Percentiles rank a stretch among this genome's conserved stretches.
Conservation (phyloP, 2,329 filamentous ascomycete species). For the Diaporthe sp. region DNA sequence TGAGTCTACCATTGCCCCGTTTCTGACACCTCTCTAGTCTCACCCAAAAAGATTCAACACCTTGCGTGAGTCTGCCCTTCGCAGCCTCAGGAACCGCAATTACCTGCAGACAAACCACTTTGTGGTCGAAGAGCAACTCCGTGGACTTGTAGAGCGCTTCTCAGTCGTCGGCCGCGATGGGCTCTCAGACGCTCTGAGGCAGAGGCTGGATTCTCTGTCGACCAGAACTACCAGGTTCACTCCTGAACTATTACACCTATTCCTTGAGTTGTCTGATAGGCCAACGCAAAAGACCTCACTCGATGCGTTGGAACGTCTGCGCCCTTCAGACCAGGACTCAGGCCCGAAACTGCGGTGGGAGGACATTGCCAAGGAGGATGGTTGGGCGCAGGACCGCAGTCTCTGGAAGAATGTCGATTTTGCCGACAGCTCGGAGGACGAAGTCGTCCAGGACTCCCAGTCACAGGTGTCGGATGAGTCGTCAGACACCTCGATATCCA, state of each 20-base stretch:
- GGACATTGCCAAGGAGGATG: conserved; percentile 83
- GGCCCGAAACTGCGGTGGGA: conserved; percentile 78
- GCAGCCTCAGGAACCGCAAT: conserved; percentile 66
- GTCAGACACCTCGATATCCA: conserved; percentile 49
- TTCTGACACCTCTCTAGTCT: conserved; percentile 46
- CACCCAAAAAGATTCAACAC: conserved; percentile 56
- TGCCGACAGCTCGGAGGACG: conserved; percentile 76
- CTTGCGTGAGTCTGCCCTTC: conserved; percentile 64
- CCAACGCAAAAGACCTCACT: conserved; percentile 80
- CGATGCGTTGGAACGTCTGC: conserved; percentile 71
- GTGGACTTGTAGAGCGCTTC: conserved; percentile 89
- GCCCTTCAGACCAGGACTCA: conserved; percentile 58
- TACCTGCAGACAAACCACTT: conserved; percentile 82
- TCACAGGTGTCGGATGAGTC: conserved; percentile 51
- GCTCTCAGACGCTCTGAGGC: conserved; percentile 78
- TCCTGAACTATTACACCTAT: conserved; percentile 83
- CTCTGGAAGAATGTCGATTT: conserved; percentile 82
- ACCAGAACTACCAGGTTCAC: conserved; percentile 71
- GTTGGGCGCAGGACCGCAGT: conserved; percentile 75
- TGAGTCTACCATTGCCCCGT: conserved; percentile 22
- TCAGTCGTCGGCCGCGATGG: conserved; percentile 83
- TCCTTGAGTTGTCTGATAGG: conserved; percentile 85
- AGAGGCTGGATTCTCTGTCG: conserved; percentile 48
- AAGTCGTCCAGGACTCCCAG: conserved; percentile 56
- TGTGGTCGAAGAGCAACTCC: conserved; percentile 74